These are phyloP conservation scores for Colletotrichum cuscutae DNA, from an alignment of 2,329 filamentous ascomycete genomes.

Conservation along the genomic window DNA sequence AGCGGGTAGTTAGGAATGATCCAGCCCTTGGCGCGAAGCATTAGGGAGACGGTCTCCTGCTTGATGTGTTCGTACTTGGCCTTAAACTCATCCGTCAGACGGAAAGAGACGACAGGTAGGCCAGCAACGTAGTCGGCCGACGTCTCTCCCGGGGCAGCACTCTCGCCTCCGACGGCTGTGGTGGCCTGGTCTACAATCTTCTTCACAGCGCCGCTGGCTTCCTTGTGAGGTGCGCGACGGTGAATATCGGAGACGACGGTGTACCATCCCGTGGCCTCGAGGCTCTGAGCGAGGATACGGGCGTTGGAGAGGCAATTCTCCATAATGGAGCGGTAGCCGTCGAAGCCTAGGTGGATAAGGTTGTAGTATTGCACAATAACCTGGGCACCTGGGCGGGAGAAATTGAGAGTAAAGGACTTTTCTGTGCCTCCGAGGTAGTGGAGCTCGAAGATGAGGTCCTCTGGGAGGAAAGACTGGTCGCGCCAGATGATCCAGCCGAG, in stretches of 20 bases:
- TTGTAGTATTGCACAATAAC: constrained; percentile 80
- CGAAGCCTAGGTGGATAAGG: constrained; percentile 75
- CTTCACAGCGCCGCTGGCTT: constrained; percentile 15
- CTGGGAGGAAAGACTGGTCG: constrained; percentile 71
- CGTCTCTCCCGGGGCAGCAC: constrained; percentile 49
- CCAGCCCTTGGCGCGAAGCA: constrained; percentile 74
- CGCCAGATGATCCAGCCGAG: constrained; percentile 79
- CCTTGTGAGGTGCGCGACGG: constrained; percentile 56
- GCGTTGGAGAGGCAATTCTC: constrained; percentile 75
- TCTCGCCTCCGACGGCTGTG: constrained; percentile 49
- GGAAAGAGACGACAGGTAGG: constrained; percentile 75
- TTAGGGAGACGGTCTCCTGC: constrained; percentile 70
- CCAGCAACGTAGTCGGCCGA: constrained; percentile 72
- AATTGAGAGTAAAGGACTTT: constrained; percentile 76
- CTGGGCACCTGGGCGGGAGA: constrained; percentile 76
- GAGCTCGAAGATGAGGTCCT: constrained; percentile 76
- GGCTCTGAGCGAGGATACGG: constrained; percentile 68
- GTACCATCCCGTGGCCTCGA: constrained; percentile 76
- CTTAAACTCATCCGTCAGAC: constrained; percentile 69
- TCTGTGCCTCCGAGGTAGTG: constrained; percentile 78
- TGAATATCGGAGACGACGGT: constrained; percentile 74
- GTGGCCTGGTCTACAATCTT: constrained; percentile 44
- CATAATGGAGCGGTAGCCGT: constrained; percentile 72
- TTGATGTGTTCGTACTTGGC: constrained; percentile 70
- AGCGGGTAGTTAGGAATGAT: constrained; percentile 78